Base-by-base conservation (phyloP, 345 rosid genomes). In the Triadica sebifera region DNA sequence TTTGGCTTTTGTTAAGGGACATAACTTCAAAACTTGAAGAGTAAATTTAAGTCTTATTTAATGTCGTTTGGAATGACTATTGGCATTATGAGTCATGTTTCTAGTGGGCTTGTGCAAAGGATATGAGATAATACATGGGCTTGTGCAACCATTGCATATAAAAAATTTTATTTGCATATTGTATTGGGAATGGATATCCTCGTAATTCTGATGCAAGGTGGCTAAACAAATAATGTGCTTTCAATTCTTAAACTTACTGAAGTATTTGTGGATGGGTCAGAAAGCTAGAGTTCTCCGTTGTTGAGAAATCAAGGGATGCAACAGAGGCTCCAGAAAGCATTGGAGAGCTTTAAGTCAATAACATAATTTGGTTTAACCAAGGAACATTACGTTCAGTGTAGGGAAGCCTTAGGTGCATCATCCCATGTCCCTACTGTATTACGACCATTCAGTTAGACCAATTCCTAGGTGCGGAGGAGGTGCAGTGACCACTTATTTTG, bases 1-100 rank as follows among this genome's bases (percentile, higher is more conserved):
- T 29, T 71, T 47, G 45, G 49, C n/a, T 29, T 25, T 55, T 66
- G 37, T 22, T 73, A 55, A 56, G 66, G 43, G 52, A 49, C 25
- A 58, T 63, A 11, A 16, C 1, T 58, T n/a, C n/a, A n/a, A n/a
- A n/a, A n/a, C n/a, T n/a, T n/a, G n/a, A n/a, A n/a, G 59, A 37
- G 13, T 56, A 45, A 53, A 69, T 38, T 50, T n/a, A 62, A 15
- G 50, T 49, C 19, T 19, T 66, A 13, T 58, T 61, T 59, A 43
- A 25, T 67, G 41, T 29, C 10, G 17, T 38, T 29, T 50, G 45
- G 55, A 10, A 19, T 65, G 47, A 20, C n/a, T 22, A 13, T 7
- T 12, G 39, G 39, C 5, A 52, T 13, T 29, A 19, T 51, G 16
- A 29, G 47, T 15, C 16, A 11, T 51, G 1, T 13, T 55, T 52